Evolutionary conservation across 495 filamentous ascomycete genomes (phyloP), one percentile per base, ranked within the genome.

Genomic region (Penicillium dipodomyicola): DNA sequence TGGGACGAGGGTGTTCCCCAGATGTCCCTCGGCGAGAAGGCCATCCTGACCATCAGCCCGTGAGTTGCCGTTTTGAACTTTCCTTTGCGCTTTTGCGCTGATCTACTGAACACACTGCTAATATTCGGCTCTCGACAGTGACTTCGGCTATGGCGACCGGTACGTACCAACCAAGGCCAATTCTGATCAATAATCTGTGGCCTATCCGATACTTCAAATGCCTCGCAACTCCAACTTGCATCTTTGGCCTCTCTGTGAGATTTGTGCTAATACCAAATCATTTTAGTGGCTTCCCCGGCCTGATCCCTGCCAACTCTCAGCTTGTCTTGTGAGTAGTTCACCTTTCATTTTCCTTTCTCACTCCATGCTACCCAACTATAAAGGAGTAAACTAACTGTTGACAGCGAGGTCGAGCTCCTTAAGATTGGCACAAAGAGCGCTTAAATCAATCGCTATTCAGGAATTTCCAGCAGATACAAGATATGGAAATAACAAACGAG

Each of bases 1-100:
- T 96, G 90, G 91, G 91, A 96, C 58, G 86, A 92, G 76, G 91
- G 87, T 58, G 88, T 96, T 39, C 69, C 80, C 29, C 75, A 83
- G 57, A 93, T 96, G 89, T 84, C 77, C 60, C 74, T 90, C 6
- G 90, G 90, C 53, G 90, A 94, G 77, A 88, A 86, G 72, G 84
- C 88, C 27, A 87, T 83, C n/a, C 73, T 96, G 62, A 89, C 86
- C 30, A 93, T 93, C 59, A 80, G 83, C 20, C 81, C 84, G 90
- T 92, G 76, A 68, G 84, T 73, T 45, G 10, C 43, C 23, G n/a
- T 7, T 32, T 17, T 3, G 17, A 47, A 40, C 27, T 20, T 27
- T 43, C 15, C 30, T 33, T 33, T 33, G 27, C 27, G n/a, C 37
- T 14, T 29, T 25, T 30, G 11, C 17, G 52, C 29, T 14, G 4